A percentile compares a stretch with the other conserved stretches of the same genome.
These are phyloP conservation scores for Podila horticola DNA, from an alignment of 192 early-diverging fungal species.

Conservation along the genomic window DNA sequence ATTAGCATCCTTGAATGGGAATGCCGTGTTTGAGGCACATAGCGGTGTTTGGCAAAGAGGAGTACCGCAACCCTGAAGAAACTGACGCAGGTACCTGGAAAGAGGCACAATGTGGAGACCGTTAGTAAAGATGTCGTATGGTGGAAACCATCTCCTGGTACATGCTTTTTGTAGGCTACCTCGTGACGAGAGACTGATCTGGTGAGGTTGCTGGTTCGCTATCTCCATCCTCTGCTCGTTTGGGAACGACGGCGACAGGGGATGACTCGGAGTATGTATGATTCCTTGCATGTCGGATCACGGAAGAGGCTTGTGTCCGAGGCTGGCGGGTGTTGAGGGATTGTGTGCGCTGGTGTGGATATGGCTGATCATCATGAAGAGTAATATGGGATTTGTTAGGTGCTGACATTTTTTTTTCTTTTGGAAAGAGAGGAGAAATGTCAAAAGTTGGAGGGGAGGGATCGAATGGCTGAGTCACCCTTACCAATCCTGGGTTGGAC, in stretches of 20 bases:
- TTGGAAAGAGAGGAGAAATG: background rate
- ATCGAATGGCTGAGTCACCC: background rate
- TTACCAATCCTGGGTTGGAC: conserved; percentile 27
- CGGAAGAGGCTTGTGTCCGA: conserved; percentile 26
- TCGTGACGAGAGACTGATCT: conserved; percentile 28
- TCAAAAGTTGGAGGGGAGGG: too few species aligned
- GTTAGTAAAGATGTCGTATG: background rate
- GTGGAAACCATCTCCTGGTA: background rate
- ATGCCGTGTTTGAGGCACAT: conserved; percentile 33
- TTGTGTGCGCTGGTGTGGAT: conserved; percentile 32
- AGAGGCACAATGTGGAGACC: background rate
- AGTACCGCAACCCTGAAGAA: conserved; percentile 39
- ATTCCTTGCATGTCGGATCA: conserved; percentile 30
- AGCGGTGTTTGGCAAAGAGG: conserved; percentile 18
- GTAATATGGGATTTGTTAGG: too few species aligned
- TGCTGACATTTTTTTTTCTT: too few species aligned
- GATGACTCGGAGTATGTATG: conserved; percentile 24
- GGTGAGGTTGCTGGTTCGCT: background rate
- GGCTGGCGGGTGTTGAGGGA: conserved; percentile 15
- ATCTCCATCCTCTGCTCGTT: background rate
- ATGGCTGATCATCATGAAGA: conserved; percentile 15
- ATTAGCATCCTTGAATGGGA: conserved; percentile 26
- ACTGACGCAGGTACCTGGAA: conserved; percentile 41
- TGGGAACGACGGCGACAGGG: background rate
- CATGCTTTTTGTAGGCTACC: background rate